phyloP scores from a whole-genome alignment of 495 filamentous ascomycete genomes.

The Physcia stellaris region DNA sequence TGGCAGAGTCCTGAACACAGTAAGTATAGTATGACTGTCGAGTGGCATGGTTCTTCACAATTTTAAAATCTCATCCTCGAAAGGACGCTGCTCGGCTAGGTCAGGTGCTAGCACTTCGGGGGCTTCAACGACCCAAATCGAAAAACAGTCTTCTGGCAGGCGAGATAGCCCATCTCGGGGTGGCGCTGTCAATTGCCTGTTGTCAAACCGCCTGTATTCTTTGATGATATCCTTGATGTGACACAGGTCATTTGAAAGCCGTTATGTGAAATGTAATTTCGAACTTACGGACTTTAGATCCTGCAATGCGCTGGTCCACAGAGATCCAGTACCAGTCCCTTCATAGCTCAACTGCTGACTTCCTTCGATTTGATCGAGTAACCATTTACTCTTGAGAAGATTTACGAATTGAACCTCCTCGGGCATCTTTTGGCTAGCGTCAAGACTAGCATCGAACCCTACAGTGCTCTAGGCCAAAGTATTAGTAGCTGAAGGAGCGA shows the following conservation, averaged over 20 bases:
- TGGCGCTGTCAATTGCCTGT: not conserved
- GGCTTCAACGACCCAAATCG: slow-evolving; percentile 5
- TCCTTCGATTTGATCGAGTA: too few species aligned
- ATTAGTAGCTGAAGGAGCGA: too few species aligned
- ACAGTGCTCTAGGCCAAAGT: slow-evolving; percentile 10
- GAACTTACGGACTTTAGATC: too few species aligned
- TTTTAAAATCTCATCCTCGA: slow-evolving; percentile 15
- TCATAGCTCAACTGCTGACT: too few species aligned
- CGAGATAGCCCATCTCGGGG: not conserved
- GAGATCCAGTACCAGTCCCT: not conserved
- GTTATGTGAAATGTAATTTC: too few species aligned
- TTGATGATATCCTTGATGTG: slow-evolving; percentile 2
- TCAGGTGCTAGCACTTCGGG: slow-evolving; percentile 4
- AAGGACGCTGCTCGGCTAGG: slow-evolving; percentile 10
- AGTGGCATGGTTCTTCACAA: too few species aligned
- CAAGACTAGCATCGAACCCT: slow-evolving; percentile 9
- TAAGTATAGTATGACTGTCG: too few species aligned
- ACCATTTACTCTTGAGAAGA: slow-evolving; percentile 14
- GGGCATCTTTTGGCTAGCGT: slow-evolving; percentile 6
- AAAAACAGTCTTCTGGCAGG: slow-evolving; percentile 1
- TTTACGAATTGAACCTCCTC: slow-evolving; percentile 13
- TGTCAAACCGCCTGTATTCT: slow-evolving; percentile 5
- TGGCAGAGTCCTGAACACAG: too few species aligned
- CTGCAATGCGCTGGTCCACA: slow-evolving; percentile 1
- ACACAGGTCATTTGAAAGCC: too few species aligned